Percentiles rank a stretch among this genome's conserved stretches.
phyloP scores from a whole-genome alignment of 2,329 filamentous ascomycete genomes.

The Colletotrichum cuscutae region DNA sequence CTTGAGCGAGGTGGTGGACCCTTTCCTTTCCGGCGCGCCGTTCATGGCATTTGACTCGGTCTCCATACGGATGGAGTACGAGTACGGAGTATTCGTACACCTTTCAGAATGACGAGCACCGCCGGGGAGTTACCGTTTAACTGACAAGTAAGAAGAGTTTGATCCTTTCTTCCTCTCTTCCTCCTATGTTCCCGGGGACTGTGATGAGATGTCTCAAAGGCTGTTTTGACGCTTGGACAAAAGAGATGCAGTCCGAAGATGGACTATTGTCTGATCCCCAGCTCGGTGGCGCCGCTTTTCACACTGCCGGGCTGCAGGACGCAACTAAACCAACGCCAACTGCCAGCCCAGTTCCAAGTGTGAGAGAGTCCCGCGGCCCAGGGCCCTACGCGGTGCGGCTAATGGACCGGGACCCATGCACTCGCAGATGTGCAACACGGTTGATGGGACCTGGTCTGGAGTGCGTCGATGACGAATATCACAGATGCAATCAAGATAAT shows the following conservation, averaged over 20 bases:
- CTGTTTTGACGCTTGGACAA: conserved; percentile 23
- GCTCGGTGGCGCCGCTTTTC: conserved; percentile 10
- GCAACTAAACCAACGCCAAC: neutral
- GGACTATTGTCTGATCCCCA: conserved; percentile 20
- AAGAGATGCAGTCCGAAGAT: neutral
- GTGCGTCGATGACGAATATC: neutral
- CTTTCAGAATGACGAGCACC: neutral
- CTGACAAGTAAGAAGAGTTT: neutral
- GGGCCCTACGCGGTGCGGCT: neutral
- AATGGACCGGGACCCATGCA: neutral
- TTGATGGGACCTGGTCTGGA: neutral
- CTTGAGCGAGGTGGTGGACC: conserved; percentile 20
- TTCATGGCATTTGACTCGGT: conserved; percentile 16
- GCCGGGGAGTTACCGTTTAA: neutral
- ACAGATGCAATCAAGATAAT: neutral
- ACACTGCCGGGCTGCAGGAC: conserved; percentile 16
- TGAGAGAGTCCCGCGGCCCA: neutral
- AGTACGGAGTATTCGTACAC: neutral
- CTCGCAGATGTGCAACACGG: neutral
- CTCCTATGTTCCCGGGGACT: neutral
- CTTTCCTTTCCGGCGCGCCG: conserved; percentile 7
- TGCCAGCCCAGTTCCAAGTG: neutral
- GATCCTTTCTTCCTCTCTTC: neutral
- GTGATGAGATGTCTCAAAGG: conserved; percentile 14
- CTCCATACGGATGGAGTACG: no score